Conservation (phyloP, 2,329 filamentous ascomycete species). For the Fusarium decemcellulare region DNA sequence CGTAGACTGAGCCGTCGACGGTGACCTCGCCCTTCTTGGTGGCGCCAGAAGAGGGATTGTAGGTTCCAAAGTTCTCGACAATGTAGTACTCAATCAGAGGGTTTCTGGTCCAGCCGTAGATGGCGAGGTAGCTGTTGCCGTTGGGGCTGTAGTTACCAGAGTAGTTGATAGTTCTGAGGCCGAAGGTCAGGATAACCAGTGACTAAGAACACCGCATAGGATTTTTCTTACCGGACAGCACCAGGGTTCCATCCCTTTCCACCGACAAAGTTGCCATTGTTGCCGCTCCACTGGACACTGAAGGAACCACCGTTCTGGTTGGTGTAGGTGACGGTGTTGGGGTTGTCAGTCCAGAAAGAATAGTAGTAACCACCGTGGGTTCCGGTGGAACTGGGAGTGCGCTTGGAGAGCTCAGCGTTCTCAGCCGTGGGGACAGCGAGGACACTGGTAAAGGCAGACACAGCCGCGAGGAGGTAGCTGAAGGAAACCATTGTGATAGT, state of each 20-base stretch:
- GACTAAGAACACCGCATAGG: not conserved
- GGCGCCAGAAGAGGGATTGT: conserved; percentile 51
- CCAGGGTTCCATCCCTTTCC: conserved; percentile 47
- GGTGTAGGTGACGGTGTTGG: conserved; percentile 59
- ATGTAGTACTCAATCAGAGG: conserved; percentile 58
- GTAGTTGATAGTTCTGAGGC: conserved; percentile 43
- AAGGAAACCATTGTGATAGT: conserved; percentile 40
- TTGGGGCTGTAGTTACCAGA: conserved; percentile 51
- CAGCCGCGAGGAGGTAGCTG: conserved; percentile 38
- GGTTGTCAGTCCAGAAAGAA: conserved; percentile 64
- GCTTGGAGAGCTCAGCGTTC: conserved; percentile 46
- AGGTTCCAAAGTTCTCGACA: conserved; percentile 53
- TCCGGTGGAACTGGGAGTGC: conserved; percentile 55
- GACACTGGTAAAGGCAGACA: conserved; percentile 36
- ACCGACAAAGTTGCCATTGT: conserved; percentile 43
- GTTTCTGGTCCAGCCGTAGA: conserved; percentile 57
- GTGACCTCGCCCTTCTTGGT: conserved; percentile 52
- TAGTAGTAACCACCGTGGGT: conserved; percentile 60
- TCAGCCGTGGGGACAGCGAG: conserved; percentile 38
- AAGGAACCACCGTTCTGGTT: conserved; percentile 61
- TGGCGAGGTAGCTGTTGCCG: conserved; percentile 54
- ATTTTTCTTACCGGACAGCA: conserved; percentile 48
- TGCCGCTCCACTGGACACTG: conserved; percentile 58
- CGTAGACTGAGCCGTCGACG: conserved; percentile 55
- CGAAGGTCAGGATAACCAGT: conserved; percentile 22